Conservation (phyloP, 2,329 filamentous ascomycete species). For the Sporothrix brunneoviolacea region DNA sequence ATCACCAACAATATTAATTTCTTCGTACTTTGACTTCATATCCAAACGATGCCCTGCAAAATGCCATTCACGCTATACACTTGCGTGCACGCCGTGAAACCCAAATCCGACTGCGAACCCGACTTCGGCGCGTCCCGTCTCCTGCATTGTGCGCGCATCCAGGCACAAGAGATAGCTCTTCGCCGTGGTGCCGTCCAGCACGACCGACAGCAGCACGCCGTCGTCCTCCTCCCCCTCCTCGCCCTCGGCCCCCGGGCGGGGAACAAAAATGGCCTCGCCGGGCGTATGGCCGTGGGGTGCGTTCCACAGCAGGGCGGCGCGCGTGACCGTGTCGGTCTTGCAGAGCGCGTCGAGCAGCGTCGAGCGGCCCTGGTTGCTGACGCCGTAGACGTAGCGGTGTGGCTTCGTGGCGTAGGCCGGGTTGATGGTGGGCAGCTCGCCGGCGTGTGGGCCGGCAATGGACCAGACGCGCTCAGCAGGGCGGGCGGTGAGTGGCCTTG, state of each 20-base stretch:
- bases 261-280: conserved; percentile 63
- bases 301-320: conserved; percentile 47
- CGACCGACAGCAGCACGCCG: conserved; percentile 54
- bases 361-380: conserved; percentile 49
- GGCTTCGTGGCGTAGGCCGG: conserved; percentile 42
- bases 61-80: too few relatives aligned
- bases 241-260: conserved; percentile 36
- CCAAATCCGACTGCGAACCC: conserved; percentile 55
- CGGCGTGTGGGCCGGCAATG: conserved; percentile 46
- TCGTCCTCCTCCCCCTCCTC: conserved; percentile 51
- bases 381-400: conserved; percentile 56
- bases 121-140: conserved; percentile 58
- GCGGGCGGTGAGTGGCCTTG: neutral
- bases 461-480: conserved; percentile 31
- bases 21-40: too few relatives aligned
- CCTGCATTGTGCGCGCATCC: conserved; percentile 54
- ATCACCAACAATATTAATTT: too few relatives aligned
- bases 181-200: conserved; percentile 53
- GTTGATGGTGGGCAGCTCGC: conserved; percentile 64
- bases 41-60: too few relatives aligned
- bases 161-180: conserved; percentile 61
- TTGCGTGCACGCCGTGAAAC: conserved; percentile 55
- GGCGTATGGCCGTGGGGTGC: conserved; percentile 53
- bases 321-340: conserved; percentile 57
- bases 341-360: conserved; percentile 56